Evolutionary conservation across 2,329 filamentous ascomycete genomes (phyloP), one percentile per base, ranked within the genome.

Genomic region (Cladophialophora psammophila): DNA sequence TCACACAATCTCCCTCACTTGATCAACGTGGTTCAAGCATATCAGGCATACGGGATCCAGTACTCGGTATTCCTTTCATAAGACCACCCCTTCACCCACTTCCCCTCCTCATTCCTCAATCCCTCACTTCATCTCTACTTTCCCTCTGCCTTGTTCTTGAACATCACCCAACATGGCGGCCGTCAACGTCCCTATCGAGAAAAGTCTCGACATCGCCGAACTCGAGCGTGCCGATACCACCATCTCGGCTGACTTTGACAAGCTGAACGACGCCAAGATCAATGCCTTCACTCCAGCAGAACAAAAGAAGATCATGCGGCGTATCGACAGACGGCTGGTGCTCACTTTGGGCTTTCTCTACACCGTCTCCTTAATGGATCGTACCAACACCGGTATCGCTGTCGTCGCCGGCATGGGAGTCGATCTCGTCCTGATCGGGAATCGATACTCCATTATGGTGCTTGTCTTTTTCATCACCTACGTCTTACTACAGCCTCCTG

Each of bases 291-390:
- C 65, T 15, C 68, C 68, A 18, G 60, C 59, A 38, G 88, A 94
- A 78, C 86, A 91, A 79, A 86, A 82, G 75, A 84, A 80, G 50
- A 91, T 95, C 73, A 87, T 93, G 50, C 83, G 85, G 65, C 86
- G 87, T 15, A 82, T 95, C 72, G 92, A 96, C 77, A 80, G 82
- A 35, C 86, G 89, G 2, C 80, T 91, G 4, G 86, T 91, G 40
- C 75, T 85, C 3, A 88, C 85, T 1, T 85, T 88, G 4, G 89
- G 89, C 20, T 75, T 84, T 70, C 85, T 92, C 79, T 94, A 94
- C 78, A 92, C 90, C 75, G 84, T 92, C 72, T 90, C 87, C 91
- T 80, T 94, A 67, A 91, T 94, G 88, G 92, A 95, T 75, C 84
- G 92, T 38, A 92, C 90, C 3, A 94, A 94, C 77, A 80, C 94